Evolutionary conservation across 2,329 filamentous ascomycete genomes (phyloP), one percentile per base, ranked within the genome.

Genomic region (Ascochyta lentis): DNA sequence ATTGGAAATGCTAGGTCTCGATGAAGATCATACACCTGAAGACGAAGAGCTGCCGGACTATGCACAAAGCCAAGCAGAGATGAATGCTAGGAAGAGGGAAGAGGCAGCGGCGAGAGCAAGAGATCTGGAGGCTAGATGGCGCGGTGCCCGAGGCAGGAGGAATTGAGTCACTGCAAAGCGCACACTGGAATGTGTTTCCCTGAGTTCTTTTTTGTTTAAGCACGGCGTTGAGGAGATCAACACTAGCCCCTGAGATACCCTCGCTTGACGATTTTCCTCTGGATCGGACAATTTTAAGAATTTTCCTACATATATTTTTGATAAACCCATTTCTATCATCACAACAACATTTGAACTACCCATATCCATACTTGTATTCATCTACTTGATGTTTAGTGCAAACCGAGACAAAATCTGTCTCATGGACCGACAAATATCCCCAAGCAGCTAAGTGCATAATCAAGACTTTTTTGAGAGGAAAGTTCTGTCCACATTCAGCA

Each of bases 31-130:
- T 13, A 61, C 59, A n/a, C 59, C 55, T 2, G 63, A 68, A 3
- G 71, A 73, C 38, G 77, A 77, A 12, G 77, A 81, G 56, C 58
- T 81, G 13, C 79, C 79, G 0, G 73, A 80, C 57, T 81, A 81
- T 56, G 78, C 77, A 24, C 72, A 78, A 52, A 80, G 78, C 54
- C 79, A 81, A 63, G 77, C 77, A 12, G 76, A 81, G 56, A 79
- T 78, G 61, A 73, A 74, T 26, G 73, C 69, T 8, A 66, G 58
- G 40, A 77, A 72, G 50, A 66, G 78, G 29, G 61, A 62, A 12
- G 78, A 77, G 57, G 79, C 79, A n/a, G 69, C 75, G 12, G 70
- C 74, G 31, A 66, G 79, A 56, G 79, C 79, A 42, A 68, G 76
- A 49, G 79, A 81, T 54, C 54, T 81, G 55, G 78, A 80, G 49